Base-by-base conservation (phyloP, 2,329 filamentous ascomycete genomes). In the Fusarium armeniacum region DNA sequence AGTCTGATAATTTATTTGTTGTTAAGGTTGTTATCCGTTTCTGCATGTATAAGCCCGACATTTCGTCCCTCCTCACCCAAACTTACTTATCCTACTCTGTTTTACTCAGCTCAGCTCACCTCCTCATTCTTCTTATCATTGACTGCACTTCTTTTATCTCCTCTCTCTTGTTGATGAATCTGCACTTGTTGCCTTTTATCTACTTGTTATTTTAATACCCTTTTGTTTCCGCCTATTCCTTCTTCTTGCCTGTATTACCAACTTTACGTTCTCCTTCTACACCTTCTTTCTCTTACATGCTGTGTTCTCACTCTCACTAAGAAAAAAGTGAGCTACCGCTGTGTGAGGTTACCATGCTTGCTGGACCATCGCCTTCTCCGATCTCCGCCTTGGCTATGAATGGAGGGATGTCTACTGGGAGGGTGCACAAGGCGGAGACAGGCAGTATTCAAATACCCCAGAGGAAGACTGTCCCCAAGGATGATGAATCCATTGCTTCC, bases 401-500 rank as follows among this genome's bases (percentile, higher is more conserved):
- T 24, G 44, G 58, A 32, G 62, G 33, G 13, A 26, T 13, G n/a
- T 44, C 38, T 40, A 35, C 38, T 28, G 44, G 57, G 22, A 54
- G 46, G 62, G 61, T 62, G 30, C 58, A 59, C 62, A 59, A 60
- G 44, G 51, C 12, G 43, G 28, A 44, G 33, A 50, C 53, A 15
- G 50, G 50, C 12, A 45, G 45, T 13, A 45, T 71, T 57, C 68
- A 74, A 72, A 74, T 74, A 74, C 63, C 58, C 24, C 44, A 50
- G 35, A 33, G 26, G n/a, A 57, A 53, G 36, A 20, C 66, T 11
- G 43, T 10, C 44, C 11, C 45, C 30, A 59, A 65, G 24, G 68
- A 71, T 9, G 49, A 47, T 41, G 65, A 65, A 2, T 69, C 65
- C 22, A 53, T 70, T 11, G 57, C 61, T 28, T 74, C 69, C 35